phyloP scores from a whole-genome alignment of 371 early-diverging fungal genomes.

The Encephalitozoon hellem region DNA sequence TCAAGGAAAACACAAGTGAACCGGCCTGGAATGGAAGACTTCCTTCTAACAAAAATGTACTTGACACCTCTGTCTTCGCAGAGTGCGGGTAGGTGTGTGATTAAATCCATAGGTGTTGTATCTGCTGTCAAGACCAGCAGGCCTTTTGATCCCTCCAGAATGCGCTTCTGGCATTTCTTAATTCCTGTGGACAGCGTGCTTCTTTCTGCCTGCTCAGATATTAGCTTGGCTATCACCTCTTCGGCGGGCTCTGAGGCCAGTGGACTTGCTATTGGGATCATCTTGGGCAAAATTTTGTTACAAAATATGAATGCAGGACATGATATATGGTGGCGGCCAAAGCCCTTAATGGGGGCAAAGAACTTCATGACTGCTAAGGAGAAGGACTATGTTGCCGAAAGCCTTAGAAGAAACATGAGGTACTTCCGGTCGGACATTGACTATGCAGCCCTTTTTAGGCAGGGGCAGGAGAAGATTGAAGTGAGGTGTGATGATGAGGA shows the following conservation, averaged over 20 bases:
- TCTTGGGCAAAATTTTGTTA: constrained; percentile 10
- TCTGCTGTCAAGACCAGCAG: constrained; percentile 84
- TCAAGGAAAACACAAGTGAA: constrained; percentile 38
- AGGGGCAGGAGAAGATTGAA: background rate
- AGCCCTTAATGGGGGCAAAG: background rate
- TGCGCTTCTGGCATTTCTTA: constrained; percentile 32
- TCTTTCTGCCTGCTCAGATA: background rate
- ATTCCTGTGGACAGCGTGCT: constrained; percentile 27
- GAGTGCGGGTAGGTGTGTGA: constrained; percentile 85
- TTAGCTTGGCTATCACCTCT: constrained; percentile 20
- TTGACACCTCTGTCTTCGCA: constrained; percentile 87
- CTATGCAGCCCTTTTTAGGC: background rate
- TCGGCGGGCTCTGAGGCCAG: constrained; percentile 25
- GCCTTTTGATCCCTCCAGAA: constrained; percentile 50
- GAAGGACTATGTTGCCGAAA: constrained; percentile 35
- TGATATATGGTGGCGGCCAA: background rate
- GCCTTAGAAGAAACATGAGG: constrained; percentile 8
- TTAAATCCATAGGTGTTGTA: constrained; percentile 87
- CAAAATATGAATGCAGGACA: background rate
- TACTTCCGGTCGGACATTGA: background rate
- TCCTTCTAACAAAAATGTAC: constrained; percentile 82
- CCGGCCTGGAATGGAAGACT: constrained; percentile 47
- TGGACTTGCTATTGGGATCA: constrained; percentile 45
- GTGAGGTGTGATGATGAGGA: constrained; percentile 1
- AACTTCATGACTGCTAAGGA: constrained; percentile 40